phyloP scores from a whole-genome alignment of 352 stramenopile genomes.

The Globisporangium perplexum region DNA sequence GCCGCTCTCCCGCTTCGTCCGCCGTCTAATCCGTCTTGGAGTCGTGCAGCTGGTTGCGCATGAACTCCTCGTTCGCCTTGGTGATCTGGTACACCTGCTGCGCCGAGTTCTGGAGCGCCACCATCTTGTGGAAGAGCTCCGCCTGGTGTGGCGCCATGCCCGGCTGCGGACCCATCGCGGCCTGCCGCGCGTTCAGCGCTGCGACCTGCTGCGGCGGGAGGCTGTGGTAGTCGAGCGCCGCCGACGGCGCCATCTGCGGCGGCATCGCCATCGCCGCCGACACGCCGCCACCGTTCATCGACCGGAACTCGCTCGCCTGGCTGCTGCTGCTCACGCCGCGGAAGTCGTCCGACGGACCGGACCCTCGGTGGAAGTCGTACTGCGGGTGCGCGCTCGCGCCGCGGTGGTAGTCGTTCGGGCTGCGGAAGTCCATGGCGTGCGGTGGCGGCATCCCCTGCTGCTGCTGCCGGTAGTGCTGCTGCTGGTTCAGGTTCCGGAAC shows the following conservation, averaged over 20 bases:
- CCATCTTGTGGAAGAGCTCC: constrained; percentile 12
- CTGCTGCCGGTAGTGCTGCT: background rate
- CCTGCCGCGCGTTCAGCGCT: background rate
- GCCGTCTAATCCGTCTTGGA: background rate
- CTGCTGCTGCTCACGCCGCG: constrained; percentile 1
- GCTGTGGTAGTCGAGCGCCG: constrained; percentile 1
- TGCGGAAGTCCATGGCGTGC: background rate
- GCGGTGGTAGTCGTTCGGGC: background rate
- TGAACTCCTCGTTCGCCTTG: constrained; percentile 11
- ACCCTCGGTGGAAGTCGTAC: background rate
- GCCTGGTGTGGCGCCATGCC: constrained; percentile 11
- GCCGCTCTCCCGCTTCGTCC: background rate
- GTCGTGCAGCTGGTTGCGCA: constrained; percentile 6
- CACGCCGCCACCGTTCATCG: background rate
- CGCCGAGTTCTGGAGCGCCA: constrained; percentile 12
- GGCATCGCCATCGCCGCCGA: background rate
- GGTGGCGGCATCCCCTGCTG: background rate
- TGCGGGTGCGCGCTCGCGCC: background rate
- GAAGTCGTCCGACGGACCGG: constrained; percentile 1
- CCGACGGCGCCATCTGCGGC: background rate
- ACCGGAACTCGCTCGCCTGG: background rate
- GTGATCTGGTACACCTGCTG: constrained; percentile 14
- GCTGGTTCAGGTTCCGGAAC: constrained; percentile 2
- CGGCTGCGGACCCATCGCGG: constrained; percentile 4
- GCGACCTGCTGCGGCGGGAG: background rate